phyloP scores from a whole-genome alignment of 1,284 basidiomycete species.

The Trametes sp. region DNA sequence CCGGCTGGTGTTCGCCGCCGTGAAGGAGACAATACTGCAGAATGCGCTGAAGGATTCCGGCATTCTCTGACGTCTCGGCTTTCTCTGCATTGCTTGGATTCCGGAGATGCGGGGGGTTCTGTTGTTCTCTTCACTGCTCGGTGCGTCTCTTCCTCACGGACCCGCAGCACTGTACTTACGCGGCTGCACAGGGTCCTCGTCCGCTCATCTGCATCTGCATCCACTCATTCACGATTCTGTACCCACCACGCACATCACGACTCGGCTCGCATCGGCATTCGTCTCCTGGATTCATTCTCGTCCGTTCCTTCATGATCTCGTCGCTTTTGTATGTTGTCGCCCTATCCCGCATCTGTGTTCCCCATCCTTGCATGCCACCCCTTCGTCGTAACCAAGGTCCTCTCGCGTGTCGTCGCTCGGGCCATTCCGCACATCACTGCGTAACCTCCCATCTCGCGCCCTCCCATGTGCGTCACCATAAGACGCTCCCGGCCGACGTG shows the following conservation, averaged over 20 bases:
- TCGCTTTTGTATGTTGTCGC: slow-evolving; percentile 30
- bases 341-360: slow-evolving; percentile 12
- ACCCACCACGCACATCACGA: slow-evolving; percentile 13
- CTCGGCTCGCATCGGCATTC: slow-evolving; percentile 22
- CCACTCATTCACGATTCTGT: slow-evolving; percentile 17
- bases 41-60: slow-evolving; percentile 88
- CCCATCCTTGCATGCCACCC: not conserved
- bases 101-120: slow-evolving; percentile 9
- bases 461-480: not conserved
- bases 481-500: not conserved
- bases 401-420: not conserved
- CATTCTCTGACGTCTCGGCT: slow-evolving; percentile 60
- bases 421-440: not conserved
- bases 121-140: slow-evolving; percentile 20
- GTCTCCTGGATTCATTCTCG: slow-evolving; percentile 8
- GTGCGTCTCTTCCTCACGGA: slow-evolving; percentile 19
- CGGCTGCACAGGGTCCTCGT: slow-evolving; percentile 7
- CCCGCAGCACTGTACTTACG: not conserved
- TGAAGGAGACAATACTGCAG: slow-evolving; percentile 97
- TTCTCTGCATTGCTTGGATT: not conserved
- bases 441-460: not conserved
- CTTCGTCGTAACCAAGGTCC: not conserved
- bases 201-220: slow-evolving; percentile 20
- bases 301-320: slow-evolving; percentile 28
- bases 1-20: slow-evolving; percentile 93